A percentile compares a stretch with the other conserved stretches of the same genome.
phyloP scores from a whole-genome alignment of 2,329 filamentous ascomycete genomes.

The Helminthosporium solani region DNA sequence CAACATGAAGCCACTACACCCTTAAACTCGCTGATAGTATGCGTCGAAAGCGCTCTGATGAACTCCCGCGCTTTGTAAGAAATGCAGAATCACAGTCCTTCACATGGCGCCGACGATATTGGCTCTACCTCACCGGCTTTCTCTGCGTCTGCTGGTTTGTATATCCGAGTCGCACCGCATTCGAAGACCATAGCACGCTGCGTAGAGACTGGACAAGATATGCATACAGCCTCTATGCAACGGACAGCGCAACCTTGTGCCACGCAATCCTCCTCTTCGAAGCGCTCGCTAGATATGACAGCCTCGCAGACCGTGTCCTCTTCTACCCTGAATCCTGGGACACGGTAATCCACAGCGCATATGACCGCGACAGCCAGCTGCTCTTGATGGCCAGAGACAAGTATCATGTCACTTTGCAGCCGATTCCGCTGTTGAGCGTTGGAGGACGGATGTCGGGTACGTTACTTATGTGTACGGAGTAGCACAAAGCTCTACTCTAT shows the following conservation, averaged over 20 bases:
- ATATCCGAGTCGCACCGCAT: constrained; percentile 16
- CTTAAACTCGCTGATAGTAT: constrained; percentile 19
- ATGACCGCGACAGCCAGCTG: constrained; percentile 48
- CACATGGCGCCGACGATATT: constrained; percentile 32
- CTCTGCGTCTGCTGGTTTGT: constrained; percentile 32
- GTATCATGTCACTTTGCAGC: constrained; percentile 54
- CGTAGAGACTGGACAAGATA: constrained; percentile 42
- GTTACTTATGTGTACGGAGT: constrained; percentile 12
- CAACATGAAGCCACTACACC: constrained; percentile 13
- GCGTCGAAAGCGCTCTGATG: constrained; percentile 37
- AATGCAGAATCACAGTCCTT: constrained; percentile 17
- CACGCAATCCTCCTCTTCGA: constrained; percentile 49
- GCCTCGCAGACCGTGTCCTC: constrained; percentile 49
- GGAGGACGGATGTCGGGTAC: constrained; percentile 37
- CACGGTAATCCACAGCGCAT: constrained; percentile 23
- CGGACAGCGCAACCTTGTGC: constrained; percentile 46
- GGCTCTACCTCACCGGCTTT: constrained; percentile 27
- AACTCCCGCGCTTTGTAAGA: constrained; percentile 34
- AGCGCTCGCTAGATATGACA: constrained; percentile 44
- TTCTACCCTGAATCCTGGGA: constrained; percentile 48
- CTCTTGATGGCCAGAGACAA: constrained; percentile 50
- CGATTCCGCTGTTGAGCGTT: constrained; percentile 46
- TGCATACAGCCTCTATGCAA: constrained; percentile 49
- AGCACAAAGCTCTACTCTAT: constrained; percentile 2
- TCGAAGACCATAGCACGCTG: constrained; percentile 8